Evolutionary conservation across 768 basidiomycete species (phyloP), one percentile per base, ranked within the genome.

Genomic region (Scleroderma bovista): DNA sequence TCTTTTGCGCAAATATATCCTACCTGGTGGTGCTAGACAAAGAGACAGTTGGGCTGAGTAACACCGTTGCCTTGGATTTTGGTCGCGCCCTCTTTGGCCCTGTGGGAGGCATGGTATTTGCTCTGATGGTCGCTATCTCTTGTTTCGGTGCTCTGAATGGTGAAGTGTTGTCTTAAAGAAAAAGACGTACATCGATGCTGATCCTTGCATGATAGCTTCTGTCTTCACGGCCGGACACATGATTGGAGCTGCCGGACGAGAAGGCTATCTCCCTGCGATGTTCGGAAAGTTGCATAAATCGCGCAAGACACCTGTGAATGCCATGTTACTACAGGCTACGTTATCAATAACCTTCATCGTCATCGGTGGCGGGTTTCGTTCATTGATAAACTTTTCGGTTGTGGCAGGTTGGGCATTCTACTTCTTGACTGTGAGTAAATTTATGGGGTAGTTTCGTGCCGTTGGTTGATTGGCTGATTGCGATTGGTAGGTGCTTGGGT

Each of bases 61-160:
- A 93, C 55, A 90, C 88, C 3, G 85, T 93, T 20, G 90, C 90
- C 1, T 74, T 95, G 55, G 96, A 99, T 66, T 99, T 95, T 58
- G 95, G 95, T 6, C 80, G 86, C 43, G 81, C 81, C 1, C 69
- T 95, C 8, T 89, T 94, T 55, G 95, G 95, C 3, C 80, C 85
- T 5, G 67, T 85, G n/a, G 95, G 96, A 26, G 93, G 88, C 1
- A 79, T 81, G 6, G 59, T 93, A 15, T 96, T 99, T 63, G 91
- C 95, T 1, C 75, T 84, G 45, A 83, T 93, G 77, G 95, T 99
- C 13, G 90, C 93, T 1, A 77, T 97, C 51, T 96, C 93, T 3
- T 96, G 93, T 64, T 92, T 99, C 56, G 95, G 95, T 16, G 93
- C 96, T 1, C 69, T 99, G 46, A 95, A 96, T 63, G 88, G 93